Evolutionary conservation across 2,329 filamentous ascomycete species (phyloP), one percentile per base, ranked within the genome.

Genomic region (Volutella citrinella): DNA sequence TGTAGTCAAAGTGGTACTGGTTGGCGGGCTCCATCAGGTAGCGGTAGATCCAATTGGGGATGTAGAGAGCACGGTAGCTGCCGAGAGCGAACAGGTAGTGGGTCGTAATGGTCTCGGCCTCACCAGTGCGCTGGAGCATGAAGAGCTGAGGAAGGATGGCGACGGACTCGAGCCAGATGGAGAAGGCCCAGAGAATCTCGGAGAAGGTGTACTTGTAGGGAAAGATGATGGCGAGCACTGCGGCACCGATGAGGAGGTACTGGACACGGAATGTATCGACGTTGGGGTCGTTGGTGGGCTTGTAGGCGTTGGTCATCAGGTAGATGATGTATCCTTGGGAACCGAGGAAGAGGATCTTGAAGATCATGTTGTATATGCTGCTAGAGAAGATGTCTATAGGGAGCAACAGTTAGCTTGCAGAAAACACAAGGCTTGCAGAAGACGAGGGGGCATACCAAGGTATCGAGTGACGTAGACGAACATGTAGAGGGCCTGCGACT

Each of bases 61-160:
- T 98, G 67, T 98, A 98, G 36, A 98, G 73, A 5, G 90, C 87
- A 37, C 93, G 78, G 70, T 98, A 98, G 44, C 83, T 71, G 20
- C 93, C 93, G 22, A 98, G 74, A 11, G 94, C 91, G 57, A 95
- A 95, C 25, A 98, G 77, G 63, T 98, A 98, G 66, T 98, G 91
- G 2, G 90, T 95, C 10, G 93, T 98, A 58, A 98, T 98, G n/a
- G 93, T 96, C 69, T 98, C 93, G 10, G 93, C 94, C 69, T 97
- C 91, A 49, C 93, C 94, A 1, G 93, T 98, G 54, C 93, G 78
- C 69, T 98, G 93, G 45, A 98, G 75, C 87, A 98, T 94, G 66
- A 98, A 97, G 33, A 98, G 78, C 69, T 98, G 93, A 3, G 93
- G 93, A 41, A 98, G 76, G 52, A 98, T 98, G 32, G 93, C 93